Percentiles rank a stretch among this genome's conserved stretches.
Evolutionary conservation across 768 basidiomycete genomes (phyloP).

Genomic region (Hericium alpestre): DNA sequence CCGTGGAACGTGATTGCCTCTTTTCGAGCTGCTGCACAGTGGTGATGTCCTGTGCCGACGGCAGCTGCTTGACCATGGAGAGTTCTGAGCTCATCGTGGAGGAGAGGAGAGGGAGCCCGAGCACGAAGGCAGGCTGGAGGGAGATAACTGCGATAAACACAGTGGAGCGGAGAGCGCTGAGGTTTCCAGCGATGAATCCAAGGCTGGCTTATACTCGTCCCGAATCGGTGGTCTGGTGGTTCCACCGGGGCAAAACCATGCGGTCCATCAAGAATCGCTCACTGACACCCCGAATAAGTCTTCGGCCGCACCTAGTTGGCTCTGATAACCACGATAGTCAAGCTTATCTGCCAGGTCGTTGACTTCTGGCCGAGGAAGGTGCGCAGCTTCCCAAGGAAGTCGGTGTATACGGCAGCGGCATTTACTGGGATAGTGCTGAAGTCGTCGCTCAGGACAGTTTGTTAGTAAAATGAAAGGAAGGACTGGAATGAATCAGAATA

Average conservation of each 20-base stretch:
- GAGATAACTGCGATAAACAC: neutral
- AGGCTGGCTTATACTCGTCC: neutral
- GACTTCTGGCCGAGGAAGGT: neutral
- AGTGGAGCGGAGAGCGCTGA: no score
- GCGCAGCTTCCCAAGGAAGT: neutral
- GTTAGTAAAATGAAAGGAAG: neutral
- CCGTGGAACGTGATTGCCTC: conserved; percentile 16
- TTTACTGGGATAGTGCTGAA: neutral
- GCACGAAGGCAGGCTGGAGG: neutral
- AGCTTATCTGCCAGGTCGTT: neutral
- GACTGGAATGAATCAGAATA: neutral
- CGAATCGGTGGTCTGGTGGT: neutral
- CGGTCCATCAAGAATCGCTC: no score
- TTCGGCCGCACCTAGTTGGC: no score
- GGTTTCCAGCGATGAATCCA: neutral
- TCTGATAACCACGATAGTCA: neutral
- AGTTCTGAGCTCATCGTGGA: conserved; percentile 2
- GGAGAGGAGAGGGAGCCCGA: no score
- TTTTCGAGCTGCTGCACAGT: conserved; percentile 8
- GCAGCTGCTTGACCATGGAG: neutral
- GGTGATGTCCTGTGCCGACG: neutral
- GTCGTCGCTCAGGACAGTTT: neutral
- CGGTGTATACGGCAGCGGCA: neutral
- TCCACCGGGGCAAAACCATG: no score
- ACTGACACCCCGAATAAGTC: no score